Base-by-base conservation (phyloP, 2,329 filamentous ascomycete genomes). In the Nemania sp. region DNA sequence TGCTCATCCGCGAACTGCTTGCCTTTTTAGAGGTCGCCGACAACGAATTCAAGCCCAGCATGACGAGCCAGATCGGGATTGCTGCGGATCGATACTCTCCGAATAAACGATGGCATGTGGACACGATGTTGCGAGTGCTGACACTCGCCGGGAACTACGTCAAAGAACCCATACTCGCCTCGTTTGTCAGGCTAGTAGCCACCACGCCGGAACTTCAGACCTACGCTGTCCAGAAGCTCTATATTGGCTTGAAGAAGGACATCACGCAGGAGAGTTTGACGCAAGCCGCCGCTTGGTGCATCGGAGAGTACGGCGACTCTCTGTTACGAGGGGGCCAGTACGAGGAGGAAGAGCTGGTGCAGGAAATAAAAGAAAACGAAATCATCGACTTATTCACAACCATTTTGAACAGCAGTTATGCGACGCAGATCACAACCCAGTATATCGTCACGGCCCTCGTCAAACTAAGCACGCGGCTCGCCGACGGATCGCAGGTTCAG, bases 1-100 rank as follows among this genome's bases (percentile, higher is more conserved):
- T 97, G 4, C 80, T 99, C 33, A 94, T 99, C 56, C 80, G 95
- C 59, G 95, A 99, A 70, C 79, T 99, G 34, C 80, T 99, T 37
- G 91, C 94, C 6, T 99, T 99, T 80, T 75, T 99, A 53, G 94
- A 99, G 72, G 91, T 96, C 46, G 93, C 95, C 49, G 94, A 99
- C 67, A 96, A 95, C 61, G 94, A 99, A 72, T 99, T 99, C 77
- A 99, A 99, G 76, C 90, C 94, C 6, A 90, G 91, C 48, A 97
- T 99, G 92, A 99, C 94, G 1, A 94, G 88, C 48, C 94, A 99
- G 69, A 99, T 99, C 70, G 94, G 94, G 20, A 91, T 99, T 65
- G 94, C 95, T 9, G 94, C 95, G 6, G 94, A 99, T 72, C 86
- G 93, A 61, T 99, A 91, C 73, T 90, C 94, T 2, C 95, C 94